Percentiles rank a stretch among this genome's conserved stretches.
phyloP scores from a whole-genome alignment of 345 rosid species.

The Salix arbutifolia region DNA sequence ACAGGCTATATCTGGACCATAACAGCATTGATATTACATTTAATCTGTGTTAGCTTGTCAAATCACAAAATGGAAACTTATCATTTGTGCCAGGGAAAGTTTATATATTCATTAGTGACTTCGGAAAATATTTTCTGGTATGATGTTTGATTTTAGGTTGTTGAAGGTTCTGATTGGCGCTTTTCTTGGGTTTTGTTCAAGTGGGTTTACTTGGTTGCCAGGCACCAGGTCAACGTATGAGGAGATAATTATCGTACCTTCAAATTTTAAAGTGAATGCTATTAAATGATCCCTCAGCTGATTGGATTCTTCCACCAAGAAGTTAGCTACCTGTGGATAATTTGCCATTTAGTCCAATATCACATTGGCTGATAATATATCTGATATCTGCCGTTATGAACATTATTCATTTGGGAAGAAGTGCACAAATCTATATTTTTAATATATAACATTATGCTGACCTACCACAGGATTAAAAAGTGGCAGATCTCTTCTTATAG shows the following conservation, averaged over 20 bases:
- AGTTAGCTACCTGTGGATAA: not conserved
- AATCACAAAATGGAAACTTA: not conserved
- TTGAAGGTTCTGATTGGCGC: not conserved
- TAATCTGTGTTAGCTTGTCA: not conserved
- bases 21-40: not conserved
- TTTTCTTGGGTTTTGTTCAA: not conserved
- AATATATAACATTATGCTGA: not conserved
- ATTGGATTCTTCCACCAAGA: not conserved
- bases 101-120: not conserved
- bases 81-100: not conserved
- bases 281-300: not conserved
- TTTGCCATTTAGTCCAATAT: not conserved
- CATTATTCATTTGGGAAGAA: not conserved
- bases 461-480: constrained; percentile 16
- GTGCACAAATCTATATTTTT: not conserved
- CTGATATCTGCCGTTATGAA: not conserved
- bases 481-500: constrained; percentile 31
- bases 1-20: not conserved
- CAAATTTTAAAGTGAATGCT: not conserved
- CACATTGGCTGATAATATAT: not conserved
- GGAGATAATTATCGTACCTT: not conserved
- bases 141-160: not conserved
- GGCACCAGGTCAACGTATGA: not conserved
- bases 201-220: not conserved
- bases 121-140: not conserved